phyloP scores from a whole-genome alignment of 345 rosid species.

The Citrus inodora region DNA sequence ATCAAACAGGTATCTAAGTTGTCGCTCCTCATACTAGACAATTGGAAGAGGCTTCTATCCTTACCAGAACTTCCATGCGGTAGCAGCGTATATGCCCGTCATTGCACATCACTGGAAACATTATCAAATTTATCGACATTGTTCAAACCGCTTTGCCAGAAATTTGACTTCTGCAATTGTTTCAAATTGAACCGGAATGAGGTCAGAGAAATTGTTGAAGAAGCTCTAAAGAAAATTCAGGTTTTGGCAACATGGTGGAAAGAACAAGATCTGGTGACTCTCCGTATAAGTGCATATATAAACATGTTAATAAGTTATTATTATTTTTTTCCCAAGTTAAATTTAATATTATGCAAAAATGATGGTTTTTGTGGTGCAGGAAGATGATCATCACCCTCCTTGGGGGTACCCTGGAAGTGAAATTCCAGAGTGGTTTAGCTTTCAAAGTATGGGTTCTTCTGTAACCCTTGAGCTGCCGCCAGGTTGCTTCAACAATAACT shows the following conservation, averaged over 20 bases:
- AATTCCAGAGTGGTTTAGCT: not conserved
- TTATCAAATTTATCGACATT: not conserved
- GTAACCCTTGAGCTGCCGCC: not conserved
- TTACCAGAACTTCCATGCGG: not conserved
- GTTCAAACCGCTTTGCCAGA: too few species aligned
- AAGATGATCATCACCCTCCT: not conserved
- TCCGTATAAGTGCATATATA: too few species aligned
- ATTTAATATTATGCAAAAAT: not conserved
- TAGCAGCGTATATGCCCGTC: rapidly evolving
- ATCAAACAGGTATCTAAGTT: not conserved
- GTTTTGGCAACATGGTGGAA: too few species aligned
- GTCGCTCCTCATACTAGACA: rapidly evolving
- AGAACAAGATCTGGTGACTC: too few species aligned
- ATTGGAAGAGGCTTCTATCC: not conserved
- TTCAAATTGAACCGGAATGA: too few species aligned
- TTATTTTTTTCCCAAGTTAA: too few species aligned
- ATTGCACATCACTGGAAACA: not conserved
- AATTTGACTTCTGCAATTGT: too few species aligned
- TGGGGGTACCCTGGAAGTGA: not conserved
- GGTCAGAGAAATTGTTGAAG: too few species aligned
- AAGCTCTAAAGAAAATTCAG: too few species aligned
- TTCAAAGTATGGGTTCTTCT: not conserved
- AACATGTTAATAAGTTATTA: too few species aligned
- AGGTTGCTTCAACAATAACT: too few species aligned
- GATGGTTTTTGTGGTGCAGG: not conserved